A percentile compares a stretch with the other conserved stretches of the same genome.
phyloP scores from a whole-genome alignment of 139 green algal species.

The Volvox africanus region DNA sequence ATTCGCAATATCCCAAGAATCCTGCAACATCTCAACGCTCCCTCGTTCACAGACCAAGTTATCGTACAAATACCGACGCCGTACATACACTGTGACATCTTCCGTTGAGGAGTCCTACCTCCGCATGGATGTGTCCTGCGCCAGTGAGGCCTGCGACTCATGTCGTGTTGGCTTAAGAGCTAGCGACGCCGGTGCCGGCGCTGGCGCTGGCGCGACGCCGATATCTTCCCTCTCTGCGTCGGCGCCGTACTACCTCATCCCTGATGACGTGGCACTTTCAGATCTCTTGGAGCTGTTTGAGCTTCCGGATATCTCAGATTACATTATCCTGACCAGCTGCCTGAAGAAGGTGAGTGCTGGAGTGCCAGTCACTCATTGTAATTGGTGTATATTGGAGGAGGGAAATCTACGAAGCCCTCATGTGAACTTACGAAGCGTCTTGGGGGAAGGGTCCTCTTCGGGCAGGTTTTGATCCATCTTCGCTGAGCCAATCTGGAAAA shows the following conservation, averaged over 20 bases:
- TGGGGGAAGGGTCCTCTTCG: too few species aligned
- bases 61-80: slow-evolving; percentile 61
- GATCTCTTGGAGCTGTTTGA: slow-evolving; percentile 69
- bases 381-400: too few species aligned
- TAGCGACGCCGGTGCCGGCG: not conserved
- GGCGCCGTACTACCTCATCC: slow-evolving; percentile 59
- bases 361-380: too few species aligned
- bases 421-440: too few species aligned
- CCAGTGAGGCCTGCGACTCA: slow-evolving; percentile 33
- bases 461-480: too few species aligned
- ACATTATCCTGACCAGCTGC: slow-evolving; percentile 26
- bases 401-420: too few species aligned
- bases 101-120: slow-evolving; percentile 58
- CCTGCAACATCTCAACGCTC: not conserved
- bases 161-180: slow-evolving; percentile 3
- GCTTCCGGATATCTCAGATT: slow-evolving; percentile 56
- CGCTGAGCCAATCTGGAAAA: too few species aligned
- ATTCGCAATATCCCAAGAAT: too few species aligned
- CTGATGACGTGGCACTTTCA: slow-evolving; percentile 52
- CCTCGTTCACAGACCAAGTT: slow-evolving; percentile 27
- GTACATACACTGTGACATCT: slow-evolving; percentile 50
- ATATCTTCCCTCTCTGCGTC: slow-evolving; percentile 15
- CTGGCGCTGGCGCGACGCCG: not conserved
- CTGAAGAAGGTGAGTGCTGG: not conserved
- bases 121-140: slow-evolving; percentile 58